Percentiles rank a stretch among this genome's conserved stretches.
Evolutionary conservation across 2,329 filamentous ascomycete species (phyloP).

Genomic region (Endocalyx cinctus): DNA sequence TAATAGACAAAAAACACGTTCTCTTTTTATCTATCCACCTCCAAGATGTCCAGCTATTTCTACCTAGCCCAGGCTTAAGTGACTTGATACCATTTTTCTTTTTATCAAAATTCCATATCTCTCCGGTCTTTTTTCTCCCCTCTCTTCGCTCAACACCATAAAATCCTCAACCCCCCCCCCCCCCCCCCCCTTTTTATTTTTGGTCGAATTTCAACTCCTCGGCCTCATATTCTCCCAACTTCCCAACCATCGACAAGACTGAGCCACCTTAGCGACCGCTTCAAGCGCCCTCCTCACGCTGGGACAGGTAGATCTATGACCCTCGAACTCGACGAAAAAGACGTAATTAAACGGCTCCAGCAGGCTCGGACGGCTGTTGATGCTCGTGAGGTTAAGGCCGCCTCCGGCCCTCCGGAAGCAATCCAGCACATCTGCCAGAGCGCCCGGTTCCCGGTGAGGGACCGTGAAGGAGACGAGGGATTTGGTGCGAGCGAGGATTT

Average conservation of each 20-base stretch:
- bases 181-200: background rate
- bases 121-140: background rate
- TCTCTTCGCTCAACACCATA: background rate
- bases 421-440: conserved; percentile 72
- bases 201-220: background rate
- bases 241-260: conserved; percentile 63
- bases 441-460: conserved; percentile 71
- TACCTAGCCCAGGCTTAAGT: too few species aligned
- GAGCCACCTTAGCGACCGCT: conserved; percentile 53
- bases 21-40: too few species aligned
- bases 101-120: background rate
- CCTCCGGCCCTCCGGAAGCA: conserved; percentile 63
- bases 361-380: conserved; percentile 75
- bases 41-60: too few species aligned
- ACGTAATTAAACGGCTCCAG: conserved; percentile 80
- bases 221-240: conserved; percentile 52
- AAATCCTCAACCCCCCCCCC: background rate
- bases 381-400: conserved; percentile 80
- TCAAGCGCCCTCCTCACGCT: conserved; percentile 56
- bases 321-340: conserved; percentile 88
- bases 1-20: too few species aligned
- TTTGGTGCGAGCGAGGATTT: conserved; percentile 45
- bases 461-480: conserved; percentile 81
- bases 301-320: conserved; percentile 50
- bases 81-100: too few species aligned